These are phyloP conservation scores for Claviceps purpurea DNA, from an alignment of 2,329 filamentous ascomycete genomes.

Conservation along the genomic window DNA sequence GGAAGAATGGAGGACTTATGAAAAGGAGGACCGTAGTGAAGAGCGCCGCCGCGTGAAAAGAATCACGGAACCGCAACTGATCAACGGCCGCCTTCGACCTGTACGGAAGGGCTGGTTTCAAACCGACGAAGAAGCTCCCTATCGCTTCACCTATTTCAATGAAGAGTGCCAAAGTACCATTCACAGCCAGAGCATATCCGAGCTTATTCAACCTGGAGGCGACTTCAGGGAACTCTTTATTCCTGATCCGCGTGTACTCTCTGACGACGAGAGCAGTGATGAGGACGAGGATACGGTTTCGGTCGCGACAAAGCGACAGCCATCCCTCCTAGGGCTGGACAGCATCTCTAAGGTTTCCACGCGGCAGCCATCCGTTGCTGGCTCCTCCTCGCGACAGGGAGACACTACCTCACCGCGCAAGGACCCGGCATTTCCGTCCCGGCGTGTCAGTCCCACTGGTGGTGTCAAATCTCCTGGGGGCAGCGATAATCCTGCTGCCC, in stretches of 20 bases:
- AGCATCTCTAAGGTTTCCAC: conserved; percentile 31
- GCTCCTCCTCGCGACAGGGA: conserved; percentile 13
- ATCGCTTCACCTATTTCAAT: conserved; percentile 97
- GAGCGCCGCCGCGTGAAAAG: conserved; percentile 74
- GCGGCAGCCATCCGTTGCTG: conserved; percentile 31
- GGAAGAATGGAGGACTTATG: conserved; percentile 80
- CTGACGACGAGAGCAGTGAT: conserved; percentile 58
- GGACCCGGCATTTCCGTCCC: conserved; percentile 24
- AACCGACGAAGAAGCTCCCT: conserved; percentile 79
- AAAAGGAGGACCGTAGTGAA: conserved; percentile 72
- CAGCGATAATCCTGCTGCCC: conserved; percentile 7
- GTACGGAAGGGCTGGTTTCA: conserved; percentile 72
- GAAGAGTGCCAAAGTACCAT: conserved; percentile 93
- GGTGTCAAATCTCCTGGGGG: conserved; percentile 23
- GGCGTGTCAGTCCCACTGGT: conserved; percentile 33
- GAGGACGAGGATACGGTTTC: conserved; percentile 27
- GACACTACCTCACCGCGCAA: conserved; percentile 17
- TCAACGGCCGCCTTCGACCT: conserved; percentile 78
- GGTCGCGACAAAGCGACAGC: conserved; percentile 12
- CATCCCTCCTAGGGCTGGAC: conserved; percentile 15
- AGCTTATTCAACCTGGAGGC: conserved; percentile 72
- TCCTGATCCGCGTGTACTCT: conserved; percentile 66
- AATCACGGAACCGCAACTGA: conserved; percentile 84
- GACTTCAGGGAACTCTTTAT: conserved; percentile 82
- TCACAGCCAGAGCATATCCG: conserved; percentile 88